Conservation (phyloP, 2,329 filamentous ascomycete genomes). For the Fusarium abutilonis region DNA sequence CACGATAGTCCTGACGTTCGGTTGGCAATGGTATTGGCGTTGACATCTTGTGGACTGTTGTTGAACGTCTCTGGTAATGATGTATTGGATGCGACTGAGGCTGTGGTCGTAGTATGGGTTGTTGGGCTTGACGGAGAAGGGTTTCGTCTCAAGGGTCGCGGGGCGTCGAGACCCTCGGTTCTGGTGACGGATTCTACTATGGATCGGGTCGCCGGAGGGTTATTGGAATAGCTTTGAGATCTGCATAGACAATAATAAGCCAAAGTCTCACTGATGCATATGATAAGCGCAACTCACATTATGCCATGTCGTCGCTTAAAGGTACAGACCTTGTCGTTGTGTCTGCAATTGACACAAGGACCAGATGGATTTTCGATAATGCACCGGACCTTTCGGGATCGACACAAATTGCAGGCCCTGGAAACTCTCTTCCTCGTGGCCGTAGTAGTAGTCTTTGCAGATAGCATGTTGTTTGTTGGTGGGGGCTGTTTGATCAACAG, state of each 20-base stretch:
- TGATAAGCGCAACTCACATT: constrained; percentile 5
- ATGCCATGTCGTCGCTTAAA: constrained; percentile 36
- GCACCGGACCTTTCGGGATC: constrained; percentile 40
- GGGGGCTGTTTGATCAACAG: background rate
- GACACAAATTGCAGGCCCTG: constrained; percentile 39
- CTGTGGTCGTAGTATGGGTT: background rate
- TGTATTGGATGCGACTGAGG: background rate
- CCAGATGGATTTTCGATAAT: constrained; percentile 36
- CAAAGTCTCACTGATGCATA: rapidly evolving
- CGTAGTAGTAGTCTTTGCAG: constrained; percentile 2
- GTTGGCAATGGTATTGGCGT: background rate
- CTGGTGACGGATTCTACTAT: background rate
- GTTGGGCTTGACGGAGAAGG: background rate
- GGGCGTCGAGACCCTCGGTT: background rate
- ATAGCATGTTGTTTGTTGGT: constrained; percentile 6
- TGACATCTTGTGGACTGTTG: background rate
- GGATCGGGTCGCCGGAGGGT: constrained; percentile 12
- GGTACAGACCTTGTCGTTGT: constrained; percentile 41
- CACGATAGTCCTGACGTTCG: constrained; percentile 3
- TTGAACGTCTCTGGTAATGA: background rate
- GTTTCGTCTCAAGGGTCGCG: background rate
- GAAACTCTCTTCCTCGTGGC: constrained; percentile 33
- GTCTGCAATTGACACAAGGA: constrained; percentile 43
- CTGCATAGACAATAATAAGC: constrained; percentile 14
- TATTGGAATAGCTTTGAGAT: constrained; percentile 9